phyloP scores from a whole-genome alignment of 2,329 filamentous ascomycete species.

The Shiraia sp. region DNA sequence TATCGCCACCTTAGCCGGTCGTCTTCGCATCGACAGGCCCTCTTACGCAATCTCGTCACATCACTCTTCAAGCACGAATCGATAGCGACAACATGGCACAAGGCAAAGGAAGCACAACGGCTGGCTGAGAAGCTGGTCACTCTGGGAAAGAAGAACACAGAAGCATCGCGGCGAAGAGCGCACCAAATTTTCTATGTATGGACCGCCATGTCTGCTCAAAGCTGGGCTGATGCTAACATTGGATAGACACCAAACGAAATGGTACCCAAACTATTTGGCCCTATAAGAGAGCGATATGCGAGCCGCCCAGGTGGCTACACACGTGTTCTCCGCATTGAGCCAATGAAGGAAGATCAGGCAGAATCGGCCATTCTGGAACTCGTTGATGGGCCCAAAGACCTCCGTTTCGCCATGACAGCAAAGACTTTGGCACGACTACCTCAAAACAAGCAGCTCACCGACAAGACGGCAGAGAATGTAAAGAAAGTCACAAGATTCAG shows the following conservation, averaged over 20 bases:
- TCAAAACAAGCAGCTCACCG: slow-evolving; percentile 61
- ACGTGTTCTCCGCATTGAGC: slow-evolving; percentile 88
- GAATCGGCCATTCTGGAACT: slow-evolving; percentile 90
- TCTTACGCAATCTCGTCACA: slow-evolving; percentile 94
- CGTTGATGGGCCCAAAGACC: slow-evolving; percentile 90
- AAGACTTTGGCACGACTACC: slow-evolving; percentile 71
- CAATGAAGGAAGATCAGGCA: slow-evolving; percentile 84
- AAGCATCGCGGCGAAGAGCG: slow-evolving; percentile 75
- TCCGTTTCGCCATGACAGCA: slow-evolving; percentile 93
- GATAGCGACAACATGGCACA: slow-evolving; percentile 92
- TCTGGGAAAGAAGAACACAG: slow-evolving; percentile 88
- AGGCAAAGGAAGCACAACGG: slow-evolving; percentile 95
- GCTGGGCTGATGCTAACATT: slow-evolving; percentile 16
- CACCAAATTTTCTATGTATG: slow-evolving; percentile 83
- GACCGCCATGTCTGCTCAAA: slow-evolving; percentile 3
- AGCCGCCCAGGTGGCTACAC: slow-evolving; percentile 89
- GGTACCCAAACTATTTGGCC: slow-evolving; percentile 85
- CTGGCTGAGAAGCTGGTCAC: slow-evolving; percentile 94
- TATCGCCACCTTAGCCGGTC: slow-evolving; percentile 86
- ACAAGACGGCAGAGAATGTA: slow-evolving; percentile 77
- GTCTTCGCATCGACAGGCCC: slow-evolving; percentile 85
- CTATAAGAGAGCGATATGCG: slow-evolving; percentile 77
- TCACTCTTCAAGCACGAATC: slow-evolving; percentile 92
- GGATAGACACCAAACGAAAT: slow-evolving; percentile 67
- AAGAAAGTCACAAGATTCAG: slow-evolving; percentile 81